Conservation (phyloP, 257 asterid species). For the Cordia subcordata region DNA sequence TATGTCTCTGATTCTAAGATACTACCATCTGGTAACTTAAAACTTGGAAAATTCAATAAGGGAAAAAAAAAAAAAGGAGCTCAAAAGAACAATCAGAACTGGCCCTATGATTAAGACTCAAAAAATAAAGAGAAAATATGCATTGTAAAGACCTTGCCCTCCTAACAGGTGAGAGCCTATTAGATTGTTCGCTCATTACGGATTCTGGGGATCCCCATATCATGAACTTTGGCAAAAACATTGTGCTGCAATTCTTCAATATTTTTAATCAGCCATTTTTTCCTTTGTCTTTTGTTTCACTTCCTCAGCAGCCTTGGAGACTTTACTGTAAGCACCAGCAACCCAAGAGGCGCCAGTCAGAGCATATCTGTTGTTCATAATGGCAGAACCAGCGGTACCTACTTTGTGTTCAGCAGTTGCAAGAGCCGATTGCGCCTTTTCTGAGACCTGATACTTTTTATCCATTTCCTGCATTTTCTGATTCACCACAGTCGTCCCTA, state of each 20-base stretch:
- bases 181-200: not conserved
- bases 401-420: slow-evolving; percentile 63
- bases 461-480: slow-evolving; percentile 63
- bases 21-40: no score
- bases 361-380: slow-evolving; percentile 57
- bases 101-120: no score
- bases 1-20: no score
- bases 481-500: slow-evolving; percentile 50
- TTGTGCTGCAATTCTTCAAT: not conserved
- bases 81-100: no score
- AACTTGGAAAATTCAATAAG: no score
- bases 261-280: not conserved
- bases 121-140: no score
- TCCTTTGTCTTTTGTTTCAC: slow-evolving; percentile 54
- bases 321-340: slow-evolving; percentile 55
- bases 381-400: slow-evolving; percentile 51
- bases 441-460: slow-evolving; percentile 58
- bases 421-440: slow-evolving; percentile 53
- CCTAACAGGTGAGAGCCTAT: no score
- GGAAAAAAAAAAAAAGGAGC: no score
- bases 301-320: slow-evolving; percentile 53
- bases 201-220: not conserved
- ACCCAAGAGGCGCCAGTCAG: slow-evolving; percentile 64
- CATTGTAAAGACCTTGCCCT: no score
- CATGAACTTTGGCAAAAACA: not conserved